Base-by-base conservation (phyloP, 345 rosid species). In the Salix caprea region DNA sequence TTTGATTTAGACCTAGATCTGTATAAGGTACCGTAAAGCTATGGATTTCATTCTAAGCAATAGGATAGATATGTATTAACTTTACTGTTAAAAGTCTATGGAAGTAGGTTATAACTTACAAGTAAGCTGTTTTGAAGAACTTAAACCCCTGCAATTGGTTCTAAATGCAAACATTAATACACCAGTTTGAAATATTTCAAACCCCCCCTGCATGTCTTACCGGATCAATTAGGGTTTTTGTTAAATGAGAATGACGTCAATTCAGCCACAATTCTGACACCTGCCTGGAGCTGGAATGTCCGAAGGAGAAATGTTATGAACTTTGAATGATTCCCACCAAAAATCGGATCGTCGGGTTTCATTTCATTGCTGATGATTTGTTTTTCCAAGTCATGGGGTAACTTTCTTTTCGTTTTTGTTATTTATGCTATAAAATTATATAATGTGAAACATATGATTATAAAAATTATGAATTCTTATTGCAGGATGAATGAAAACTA, bases 1-100 rank as follows among this genome's bases (percentile, higher is more conserved):
- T 81, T 94, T 77, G 92, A 96, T 68, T 81, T 90, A 74, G 89
- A 94, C 79, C 78, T 56, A 40, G 75, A 76, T 54, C 76, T 91
- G 10, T 32, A 32, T 4, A 32, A 32, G 34, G 5, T 32, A 32
- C 34, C 34, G 34, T 32, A 32, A 32, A 32, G 34, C 34, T 32
- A 32, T 32, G 34, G 34, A 32, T 32, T 32, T 32, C 34, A 32
- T 32, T 32, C 34, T 32, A 32, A 32, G 34, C 34, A 32, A 32
- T 32, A 32, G 34, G 34, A 32, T 32, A 32, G 5, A 32, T 32
- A 32, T 34, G 36, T 34, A 34, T 4, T 0, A 34, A 34, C 36
- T 34, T 34, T 34, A 18, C 56, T 6, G 19, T 81, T 79, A 64
- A 84, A 79, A 86, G 94, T 14, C 6, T 7, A 14, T 19, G 6